These are phyloP conservation scores for Calonectria pauciramosa DNA, from an alignment of 2,329 filamentous ascomycete species.

Conservation along the genomic window DNA sequence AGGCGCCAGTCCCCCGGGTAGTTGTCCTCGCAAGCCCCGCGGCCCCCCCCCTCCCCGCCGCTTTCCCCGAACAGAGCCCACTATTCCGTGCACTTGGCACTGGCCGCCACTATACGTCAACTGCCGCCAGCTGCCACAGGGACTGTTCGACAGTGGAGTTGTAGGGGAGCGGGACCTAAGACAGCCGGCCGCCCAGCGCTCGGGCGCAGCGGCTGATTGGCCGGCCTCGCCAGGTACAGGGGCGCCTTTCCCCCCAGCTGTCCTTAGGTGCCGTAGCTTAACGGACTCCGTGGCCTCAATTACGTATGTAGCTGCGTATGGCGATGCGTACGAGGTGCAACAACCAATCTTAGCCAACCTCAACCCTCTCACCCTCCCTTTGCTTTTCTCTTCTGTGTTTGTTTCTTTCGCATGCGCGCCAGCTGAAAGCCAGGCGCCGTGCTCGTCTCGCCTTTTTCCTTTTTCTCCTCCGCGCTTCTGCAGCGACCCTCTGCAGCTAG, in stretches of 20 bases:
- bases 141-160: not conserved
- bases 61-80: not conserved
- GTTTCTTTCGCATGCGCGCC: conserved; percentile 18
- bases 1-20: not conserved
- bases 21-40: not conserved
- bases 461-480: conserved; percentile 25
- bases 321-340: not conserved
- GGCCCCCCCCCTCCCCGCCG: not conserved
- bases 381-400: not conserved
- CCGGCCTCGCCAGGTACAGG: not conserved
- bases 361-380: not conserved
- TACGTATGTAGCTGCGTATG: conserved; percentile 9
- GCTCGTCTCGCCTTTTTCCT: conserved; percentile 5
- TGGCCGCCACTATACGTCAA: not conserved
- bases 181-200: not conserved
- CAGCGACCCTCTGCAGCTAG: conserved; percentile 24
- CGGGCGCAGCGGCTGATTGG: conserved; percentile 19
- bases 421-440: not conserved
- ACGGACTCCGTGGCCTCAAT: conserved; percentile 25
- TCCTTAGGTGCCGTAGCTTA: conserved; percentile 9
- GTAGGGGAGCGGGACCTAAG: conserved; percentile 9
- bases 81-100: not conserved
- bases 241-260: not conserved
- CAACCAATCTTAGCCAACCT: not conserved
- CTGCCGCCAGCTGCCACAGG: not conserved